phyloP scores from a whole-genome alignment of 768 basidiomycete species.

The Rhodocollybia butyracea region DNA sequence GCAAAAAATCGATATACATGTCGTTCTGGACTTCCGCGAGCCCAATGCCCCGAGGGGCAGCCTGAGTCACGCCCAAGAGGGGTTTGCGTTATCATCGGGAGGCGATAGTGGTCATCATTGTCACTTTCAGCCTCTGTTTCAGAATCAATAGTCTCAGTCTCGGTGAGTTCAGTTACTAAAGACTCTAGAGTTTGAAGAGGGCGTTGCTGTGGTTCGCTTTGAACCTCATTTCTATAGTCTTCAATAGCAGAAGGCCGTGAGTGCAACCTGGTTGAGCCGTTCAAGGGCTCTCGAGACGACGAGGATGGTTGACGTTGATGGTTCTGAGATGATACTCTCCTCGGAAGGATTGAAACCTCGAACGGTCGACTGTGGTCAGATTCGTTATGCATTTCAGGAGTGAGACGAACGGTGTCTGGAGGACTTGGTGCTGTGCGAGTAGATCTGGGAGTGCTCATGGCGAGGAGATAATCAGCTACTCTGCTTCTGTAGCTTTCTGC shows the following conservation, averaged over 20 bases:
- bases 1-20: conserved; percentile 2
- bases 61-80: not conserved
- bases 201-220: not conserved
- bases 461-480: not conserved
- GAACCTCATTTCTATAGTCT: not conserved
- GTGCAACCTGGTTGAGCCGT: not conserved
- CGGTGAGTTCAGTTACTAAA: not conserved
- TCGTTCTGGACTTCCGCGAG: not conserved
- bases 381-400: not conserved
- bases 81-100: conserved; percentile 2
- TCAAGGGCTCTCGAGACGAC: not conserved
- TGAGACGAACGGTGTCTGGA: not conserved
- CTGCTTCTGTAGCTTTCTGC: not conserved
- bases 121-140: not conserved
- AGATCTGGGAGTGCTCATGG: not conserved
- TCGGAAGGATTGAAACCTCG: not conserved
- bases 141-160: not conserved
- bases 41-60: not conserved
- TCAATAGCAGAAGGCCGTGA: not conserved
- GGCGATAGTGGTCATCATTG: conserved; percentile 5
- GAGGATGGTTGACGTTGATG: not conserved
- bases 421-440: not conserved
- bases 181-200: not conserved
- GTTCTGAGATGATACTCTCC: not conserved
- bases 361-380: not conserved